These are phyloP conservation scores for Passalora sequoiae DNA, from an alignment of 2,329 filamentous ascomycete genomes.

Conservation along the genomic window DNA sequence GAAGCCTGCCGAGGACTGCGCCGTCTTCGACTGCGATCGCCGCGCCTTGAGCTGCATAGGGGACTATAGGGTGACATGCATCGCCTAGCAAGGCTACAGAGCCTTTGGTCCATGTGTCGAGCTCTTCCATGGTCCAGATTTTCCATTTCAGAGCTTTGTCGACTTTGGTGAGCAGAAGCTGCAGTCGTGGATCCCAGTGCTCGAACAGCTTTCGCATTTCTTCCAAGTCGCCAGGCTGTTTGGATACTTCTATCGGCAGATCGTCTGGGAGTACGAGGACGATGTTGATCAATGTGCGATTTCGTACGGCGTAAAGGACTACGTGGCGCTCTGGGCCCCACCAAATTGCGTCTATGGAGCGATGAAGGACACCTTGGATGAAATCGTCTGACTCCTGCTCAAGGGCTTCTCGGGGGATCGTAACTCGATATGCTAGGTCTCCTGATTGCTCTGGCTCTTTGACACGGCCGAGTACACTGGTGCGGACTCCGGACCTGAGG, in stretches of 20 bases:
- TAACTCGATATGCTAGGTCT: conserved; percentile 59
- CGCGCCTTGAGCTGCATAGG: conserved; percentile 60
- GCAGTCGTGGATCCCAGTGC: conserved; percentile 57
- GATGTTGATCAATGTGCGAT: conserved; percentile 57
- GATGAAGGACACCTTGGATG: too few relatives aligned
- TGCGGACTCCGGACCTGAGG: conserved; percentile 53
- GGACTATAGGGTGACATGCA: conserved; percentile 59
- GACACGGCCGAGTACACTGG: conserved; percentile 20
- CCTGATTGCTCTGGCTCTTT: conserved; percentile 53
- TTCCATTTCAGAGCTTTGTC: conserved; percentile 62
- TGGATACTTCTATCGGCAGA: conserved; percentile 49
- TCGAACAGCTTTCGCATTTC: conserved; percentile 57
- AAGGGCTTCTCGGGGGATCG: conserved; percentile 49
- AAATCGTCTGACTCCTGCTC: too few relatives aligned
- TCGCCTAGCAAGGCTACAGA: conserved; percentile 42
- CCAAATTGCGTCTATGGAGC: conserved; percentile 49
- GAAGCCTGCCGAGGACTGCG: conserved; percentile 50
- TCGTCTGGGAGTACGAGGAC: conserved; percentile 61
- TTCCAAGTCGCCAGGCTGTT: conserved; percentile 48
- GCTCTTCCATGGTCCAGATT: conserved; percentile 33
- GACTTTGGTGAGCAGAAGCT: conserved; percentile 43
- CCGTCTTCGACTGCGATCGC: conserved; percentile 63
- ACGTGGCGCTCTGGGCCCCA: conserved; percentile 56
- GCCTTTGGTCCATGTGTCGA: conserved; percentile 10
- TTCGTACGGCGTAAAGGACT: conserved; percentile 56